phyloP scores from a whole-genome alignment of 2,329 filamentous ascomycete genomes.

The Arachnomyces sp. region DNA sequence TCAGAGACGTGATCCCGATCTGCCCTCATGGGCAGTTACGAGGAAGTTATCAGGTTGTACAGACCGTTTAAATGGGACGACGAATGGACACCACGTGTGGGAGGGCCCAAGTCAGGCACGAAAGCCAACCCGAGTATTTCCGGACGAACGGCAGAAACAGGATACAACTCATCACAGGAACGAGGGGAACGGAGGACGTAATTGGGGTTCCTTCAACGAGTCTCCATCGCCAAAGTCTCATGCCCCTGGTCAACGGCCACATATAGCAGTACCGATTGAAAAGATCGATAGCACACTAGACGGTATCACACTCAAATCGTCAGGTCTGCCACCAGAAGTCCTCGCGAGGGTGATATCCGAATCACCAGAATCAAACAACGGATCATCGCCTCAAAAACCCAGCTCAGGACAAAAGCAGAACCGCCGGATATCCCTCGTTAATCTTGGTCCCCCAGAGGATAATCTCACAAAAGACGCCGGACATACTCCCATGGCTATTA shows the following conservation, averaged over 20 bases:
- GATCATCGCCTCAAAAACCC: constrained; percentile 16
- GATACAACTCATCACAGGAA: constrained; percentile 3
- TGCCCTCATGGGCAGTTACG: neutral
- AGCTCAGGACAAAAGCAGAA: constrained; percentile 23
- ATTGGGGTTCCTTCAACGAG: constrained; percentile 26
- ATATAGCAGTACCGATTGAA: constrained; percentile 35
- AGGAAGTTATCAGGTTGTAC: neutral
- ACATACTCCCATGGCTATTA: constrained; percentile 37
- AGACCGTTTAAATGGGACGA: neutral
- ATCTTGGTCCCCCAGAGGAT: constrained; percentile 30
- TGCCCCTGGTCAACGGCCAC: constrained; percentile 22
- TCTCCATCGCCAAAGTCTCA: constrained; percentile 31
- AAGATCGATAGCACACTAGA: constrained; percentile 39
- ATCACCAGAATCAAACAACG: constrained; percentile 25
- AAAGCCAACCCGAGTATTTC: constrained; percentile 37
- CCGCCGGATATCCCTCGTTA: constrained; percentile 19
- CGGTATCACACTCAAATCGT: constrained; percentile 40
- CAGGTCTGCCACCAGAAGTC: constrained; percentile 34
- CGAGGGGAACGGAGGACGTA: too few relatives aligned
- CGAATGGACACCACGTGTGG: constrained; percentile 32
- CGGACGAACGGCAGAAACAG: constrained; percentile 22
- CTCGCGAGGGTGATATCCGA: constrained; percentile 37
- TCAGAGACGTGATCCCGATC: neutral
- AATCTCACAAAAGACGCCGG: constrained; percentile 35
- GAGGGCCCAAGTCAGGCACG: constrained; percentile 33